Evolutionary conservation across 1,139 yeast genomes (phyloP).

Genomic region (Komagataea norvegica): DNA sequence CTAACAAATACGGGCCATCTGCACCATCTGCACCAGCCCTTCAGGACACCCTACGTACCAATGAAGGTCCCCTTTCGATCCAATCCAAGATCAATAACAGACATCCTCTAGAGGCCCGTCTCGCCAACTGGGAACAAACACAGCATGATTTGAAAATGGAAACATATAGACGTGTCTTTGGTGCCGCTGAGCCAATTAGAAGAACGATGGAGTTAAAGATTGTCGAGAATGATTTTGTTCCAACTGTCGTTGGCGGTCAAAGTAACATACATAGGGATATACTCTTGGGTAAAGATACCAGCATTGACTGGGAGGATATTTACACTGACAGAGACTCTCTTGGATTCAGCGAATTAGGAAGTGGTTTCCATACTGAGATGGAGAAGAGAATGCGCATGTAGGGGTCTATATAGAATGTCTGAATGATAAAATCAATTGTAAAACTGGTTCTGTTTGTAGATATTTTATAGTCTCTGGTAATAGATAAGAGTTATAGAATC

Average conservation of each 20-base stretch:
- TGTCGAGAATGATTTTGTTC: constrained; percentile 73
- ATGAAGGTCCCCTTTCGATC: constrained; percentile 55
- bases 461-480: too few species aligned
- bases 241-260: constrained; percentile 54
- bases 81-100: constrained; percentile 71
- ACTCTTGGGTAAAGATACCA: constrained; percentile 66
- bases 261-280: constrained; percentile 67
- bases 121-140: constrained; percentile 75
- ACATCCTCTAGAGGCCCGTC: constrained; percentile 81
- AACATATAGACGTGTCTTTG: constrained; percentile 76
- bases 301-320: constrained; percentile 91
- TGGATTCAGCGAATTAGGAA: constrained; percentile 29
- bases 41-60: constrained; percentile 53
- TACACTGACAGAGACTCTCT: constrained; percentile 41
- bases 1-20: constrained; percentile 44
- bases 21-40: constrained; percentile 61
- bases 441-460: too few species aligned
- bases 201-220: constrained; percentile 82
- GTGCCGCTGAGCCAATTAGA: constrained; percentile 90
- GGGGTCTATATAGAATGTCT: too few species aligned
- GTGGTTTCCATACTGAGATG: constrained; percentile 59
- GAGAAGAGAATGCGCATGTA: constrained; percentile 40
- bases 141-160: constrained; percentile 70
- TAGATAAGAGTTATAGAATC: too few species aligned
- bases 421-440: too few species aligned